Evolutionary conservation across 176 grass and related monocot genomes (phyloP).

Genomic region (Luzula sylvatica): DNA sequence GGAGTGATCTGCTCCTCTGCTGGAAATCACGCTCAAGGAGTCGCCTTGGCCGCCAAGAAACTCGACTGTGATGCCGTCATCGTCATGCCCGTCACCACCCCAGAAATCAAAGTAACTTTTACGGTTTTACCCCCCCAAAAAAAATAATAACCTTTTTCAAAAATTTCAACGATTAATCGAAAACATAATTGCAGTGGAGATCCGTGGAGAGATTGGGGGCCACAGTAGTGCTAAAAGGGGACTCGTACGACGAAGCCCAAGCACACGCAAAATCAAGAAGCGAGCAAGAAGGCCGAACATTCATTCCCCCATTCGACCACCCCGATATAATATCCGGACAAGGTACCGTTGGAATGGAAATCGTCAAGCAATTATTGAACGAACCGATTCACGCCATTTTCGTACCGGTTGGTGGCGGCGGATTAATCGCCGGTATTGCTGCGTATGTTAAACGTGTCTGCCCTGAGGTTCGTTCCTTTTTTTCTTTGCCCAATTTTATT

Average conservation of each 20-base stretch:
- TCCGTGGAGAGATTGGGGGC: constrained; percentile 86
- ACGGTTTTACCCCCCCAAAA: too few species aligned
- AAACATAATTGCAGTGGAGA: constrained; percentile 54
- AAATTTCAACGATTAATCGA: constrained; percentile 1
- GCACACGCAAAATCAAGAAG: constrained; percentile 69
- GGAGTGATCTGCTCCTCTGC: constrained; percentile 98
- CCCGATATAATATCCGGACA: constrained; percentile 82
- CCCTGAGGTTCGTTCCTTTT: constrained; percentile 61
- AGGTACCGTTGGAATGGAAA: constrained; percentile 97
- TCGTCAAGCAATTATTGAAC: constrained; percentile 62
- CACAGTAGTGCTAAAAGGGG: constrained; percentile 76
- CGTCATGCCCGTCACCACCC: constrained; percentile 96
- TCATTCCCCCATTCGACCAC: constrained; percentile 98
- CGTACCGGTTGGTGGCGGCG: constrained; percentile 97
- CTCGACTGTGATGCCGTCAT: constrained; percentile 90
- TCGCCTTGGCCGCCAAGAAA: constrained; percentile 73
- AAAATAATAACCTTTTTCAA: neutral
- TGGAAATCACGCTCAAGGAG: constrained; percentile 98
- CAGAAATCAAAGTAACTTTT: constrained; percentile 99
- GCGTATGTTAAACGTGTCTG: constrained; percentile 94
- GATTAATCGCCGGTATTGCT: constrained; percentile 94
- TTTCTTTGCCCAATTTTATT: neutral
- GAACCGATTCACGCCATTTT: constrained; percentile 91
- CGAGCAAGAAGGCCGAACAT: constrained; percentile 73
- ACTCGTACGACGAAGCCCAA: constrained; percentile 94